Evolutionary conservation across 805 yeast genomes (phyloP).

Genomic region (Wickerhamomyces pijperi): DNA sequence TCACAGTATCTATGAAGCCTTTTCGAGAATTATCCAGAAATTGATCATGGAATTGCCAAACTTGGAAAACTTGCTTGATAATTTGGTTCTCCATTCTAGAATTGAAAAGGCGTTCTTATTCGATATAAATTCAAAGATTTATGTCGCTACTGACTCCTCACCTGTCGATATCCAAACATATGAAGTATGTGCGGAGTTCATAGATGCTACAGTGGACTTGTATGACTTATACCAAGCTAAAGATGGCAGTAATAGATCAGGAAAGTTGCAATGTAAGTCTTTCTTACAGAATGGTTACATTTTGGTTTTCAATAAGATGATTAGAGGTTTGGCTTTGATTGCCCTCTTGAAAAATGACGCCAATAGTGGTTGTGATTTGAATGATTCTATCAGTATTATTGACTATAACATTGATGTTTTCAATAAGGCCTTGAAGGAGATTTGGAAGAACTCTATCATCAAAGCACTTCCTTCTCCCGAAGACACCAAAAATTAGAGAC

Average conservation of each 20-base stretch:
- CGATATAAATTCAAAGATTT: constrained; percentile 85
- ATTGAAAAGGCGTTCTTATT: constrained; percentile 90
- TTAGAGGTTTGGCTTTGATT: constrained; percentile 83
- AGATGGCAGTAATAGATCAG: constrained; percentile 8
- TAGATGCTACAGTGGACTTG: constrained; percentile 85
- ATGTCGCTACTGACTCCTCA: constrained; percentile 90
- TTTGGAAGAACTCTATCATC: constrained; percentile 28
- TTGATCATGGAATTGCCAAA: constrained; percentile 81
- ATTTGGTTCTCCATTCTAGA: constrained; percentile 77
- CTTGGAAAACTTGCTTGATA: constrained; percentile 79
- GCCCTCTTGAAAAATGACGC: constrained; percentile 52
- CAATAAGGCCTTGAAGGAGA: constrained; percentile 62
- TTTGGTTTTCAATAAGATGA: constrained; percentile 80
- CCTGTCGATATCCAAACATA: constrained; percentile 94
- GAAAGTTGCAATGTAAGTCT: constrained; percentile 55
- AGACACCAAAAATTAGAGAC: too few species aligned
- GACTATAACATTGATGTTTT: constrained; percentile 84
- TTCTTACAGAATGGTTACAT: constrained; percentile 75
- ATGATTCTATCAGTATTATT: constrained; percentile 49
- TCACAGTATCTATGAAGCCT: constrained; percentile 92
- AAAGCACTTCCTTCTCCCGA: not conserved
- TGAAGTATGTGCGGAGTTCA: constrained; percentile 95
- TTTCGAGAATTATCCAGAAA: constrained; percentile 86
- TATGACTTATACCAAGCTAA: constrained; percentile 50
- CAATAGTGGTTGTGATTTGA: constrained; percentile 21